Evolutionary conservation across 768 basidiomycete species (phyloP).

Genomic region (Trametes meyenii): DNA sequence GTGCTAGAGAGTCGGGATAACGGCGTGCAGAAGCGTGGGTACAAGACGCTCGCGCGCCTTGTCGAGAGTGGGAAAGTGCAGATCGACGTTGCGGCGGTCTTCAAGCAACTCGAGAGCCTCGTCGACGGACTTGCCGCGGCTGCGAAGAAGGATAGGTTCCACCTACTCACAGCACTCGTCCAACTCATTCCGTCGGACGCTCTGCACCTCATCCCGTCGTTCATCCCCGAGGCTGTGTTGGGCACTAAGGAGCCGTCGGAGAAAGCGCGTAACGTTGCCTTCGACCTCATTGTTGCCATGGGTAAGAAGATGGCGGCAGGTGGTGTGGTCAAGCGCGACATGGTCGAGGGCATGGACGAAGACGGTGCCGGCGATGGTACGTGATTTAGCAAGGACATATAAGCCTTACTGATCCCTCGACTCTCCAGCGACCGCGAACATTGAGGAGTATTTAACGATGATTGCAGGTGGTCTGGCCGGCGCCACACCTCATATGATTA

Average conservation of each 20-base stretch:
- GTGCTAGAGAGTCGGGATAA: constrained; percentile 81
- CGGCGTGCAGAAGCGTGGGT: constrained; percentile 93
- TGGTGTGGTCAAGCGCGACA: constrained; percentile 74
- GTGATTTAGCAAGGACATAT: not conserved
- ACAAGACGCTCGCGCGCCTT: constrained; percentile 81
- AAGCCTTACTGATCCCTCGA: not conserved
- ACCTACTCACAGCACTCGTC: constrained; percentile 70
- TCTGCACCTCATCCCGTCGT: constrained; percentile 81
- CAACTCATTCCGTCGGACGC: constrained; percentile 66
- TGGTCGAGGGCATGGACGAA: constrained; percentile 86
- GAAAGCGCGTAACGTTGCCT: constrained; percentile 86
- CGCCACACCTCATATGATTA: constrained; percentile 96
- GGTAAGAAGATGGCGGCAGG: constrained; percentile 89
- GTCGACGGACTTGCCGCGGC: constrained; percentile 71
- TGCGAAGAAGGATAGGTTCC: constrained; percentile 93
- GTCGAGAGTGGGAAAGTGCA: constrained; percentile 63
- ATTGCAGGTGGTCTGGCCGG: constrained; percentile 93
- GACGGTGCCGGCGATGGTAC: constrained; percentile 54
- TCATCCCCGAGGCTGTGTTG: constrained; percentile 92
- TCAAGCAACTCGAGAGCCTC: constrained; percentile 67
- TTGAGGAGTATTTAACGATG: constrained; percentile 97
- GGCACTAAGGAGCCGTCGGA: constrained; percentile 98
- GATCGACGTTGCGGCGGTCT: constrained; percentile 56
- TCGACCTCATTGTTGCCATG: constrained; percentile 89
- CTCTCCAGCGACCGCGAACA: constrained; percentile 60